A percentile compares a stretch with the other conserved stretches of the same genome.
Conservation (phyloP, 1,284 basidiomycete genomes). For the Tilletia indica region DNA sequence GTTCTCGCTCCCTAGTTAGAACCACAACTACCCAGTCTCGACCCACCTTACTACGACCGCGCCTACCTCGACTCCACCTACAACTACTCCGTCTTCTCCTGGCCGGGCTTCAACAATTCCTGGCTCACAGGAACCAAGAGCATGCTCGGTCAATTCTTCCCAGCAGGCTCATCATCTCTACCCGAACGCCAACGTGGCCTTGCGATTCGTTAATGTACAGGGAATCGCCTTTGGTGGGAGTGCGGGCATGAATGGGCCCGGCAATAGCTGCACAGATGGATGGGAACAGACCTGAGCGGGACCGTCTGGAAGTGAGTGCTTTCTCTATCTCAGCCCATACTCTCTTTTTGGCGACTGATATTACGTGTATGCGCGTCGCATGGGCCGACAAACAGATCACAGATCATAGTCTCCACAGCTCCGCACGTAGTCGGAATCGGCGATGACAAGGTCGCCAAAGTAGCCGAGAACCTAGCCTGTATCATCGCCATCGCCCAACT, state of each 20-base stretch:
- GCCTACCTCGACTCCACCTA: background rate
- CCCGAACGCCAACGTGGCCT: background rate
- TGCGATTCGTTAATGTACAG: background rate
- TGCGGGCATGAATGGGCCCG: background rate
- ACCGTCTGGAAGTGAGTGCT: background rate
- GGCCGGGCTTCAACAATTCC: background rate
- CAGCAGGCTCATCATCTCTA: background rate
- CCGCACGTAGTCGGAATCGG: conserved; percentile 59
- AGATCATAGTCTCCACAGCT: conserved; percentile 21
- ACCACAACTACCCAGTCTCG: background rate
- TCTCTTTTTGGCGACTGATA: too few relatives aligned
- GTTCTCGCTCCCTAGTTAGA: too few relatives aligned
- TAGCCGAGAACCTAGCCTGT: conserved; percentile 71
- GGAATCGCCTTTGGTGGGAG: background rate
- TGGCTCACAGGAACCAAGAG: background rate
- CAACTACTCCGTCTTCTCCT: background rate
- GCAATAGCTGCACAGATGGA: background rate
- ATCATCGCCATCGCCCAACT: conserved; percentile 33
- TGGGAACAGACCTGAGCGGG: background rate
- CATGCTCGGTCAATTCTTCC: background rate
- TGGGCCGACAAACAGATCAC: too few relatives aligned
- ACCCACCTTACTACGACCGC: conserved; percentile 7
- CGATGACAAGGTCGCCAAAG: conserved; percentile 69
- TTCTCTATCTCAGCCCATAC: too few relatives aligned
- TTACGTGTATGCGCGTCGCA: too few relatives aligned